Evolutionary conservation across 2,329 filamentous ascomycete genomes (phyloP), one percentile per base, ranked within the genome.

Genomic region (Claviceps lovelessii): DNA sequence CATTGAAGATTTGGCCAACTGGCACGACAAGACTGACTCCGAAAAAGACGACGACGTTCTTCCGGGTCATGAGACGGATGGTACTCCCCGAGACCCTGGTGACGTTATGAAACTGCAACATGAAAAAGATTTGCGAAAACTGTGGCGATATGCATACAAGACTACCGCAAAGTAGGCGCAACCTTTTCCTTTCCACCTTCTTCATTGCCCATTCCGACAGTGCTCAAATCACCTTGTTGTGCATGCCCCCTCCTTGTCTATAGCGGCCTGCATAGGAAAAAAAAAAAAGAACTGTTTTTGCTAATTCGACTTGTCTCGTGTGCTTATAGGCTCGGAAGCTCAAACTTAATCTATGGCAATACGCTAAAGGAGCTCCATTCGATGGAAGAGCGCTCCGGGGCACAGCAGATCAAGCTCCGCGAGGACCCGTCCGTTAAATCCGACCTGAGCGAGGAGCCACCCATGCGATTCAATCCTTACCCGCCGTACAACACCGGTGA

Each of bases 391-490:
- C 68, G 69, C 5, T 62, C 62, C 29, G 64, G 67, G 10, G 61
- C 66, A 35, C 63, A 67, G 28, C 61, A 59, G 37, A 60, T 58
- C 41, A 63, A 62, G 55, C 63, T 74, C 19, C 60, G 56, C 51
- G 64, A 62, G 49, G 67, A 70, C 39, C 61, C 70, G 52, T 63
- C 67, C n/a, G 62, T 65, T 9, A 62, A 64, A 50, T 58, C 66
- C 33, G 67, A 67, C 41, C 78, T 75, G 61, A 74, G 64, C 53
- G 64, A 68, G 13, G 70, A 76, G 47, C 68, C 73, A 51, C 77
- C 81, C 0, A 72, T 79, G 54, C 72, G 77, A 23, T 88, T 87
- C 67, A 76, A 83, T 56, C 86, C 86, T 0, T 90, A 89, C 59
- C 85, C 86, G 0, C 71, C 79, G 17, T 88, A 89, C 69, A 85